Base-by-base conservation (phyloP, 306 rosid species). In the Potentilla sterilis region DNA sequence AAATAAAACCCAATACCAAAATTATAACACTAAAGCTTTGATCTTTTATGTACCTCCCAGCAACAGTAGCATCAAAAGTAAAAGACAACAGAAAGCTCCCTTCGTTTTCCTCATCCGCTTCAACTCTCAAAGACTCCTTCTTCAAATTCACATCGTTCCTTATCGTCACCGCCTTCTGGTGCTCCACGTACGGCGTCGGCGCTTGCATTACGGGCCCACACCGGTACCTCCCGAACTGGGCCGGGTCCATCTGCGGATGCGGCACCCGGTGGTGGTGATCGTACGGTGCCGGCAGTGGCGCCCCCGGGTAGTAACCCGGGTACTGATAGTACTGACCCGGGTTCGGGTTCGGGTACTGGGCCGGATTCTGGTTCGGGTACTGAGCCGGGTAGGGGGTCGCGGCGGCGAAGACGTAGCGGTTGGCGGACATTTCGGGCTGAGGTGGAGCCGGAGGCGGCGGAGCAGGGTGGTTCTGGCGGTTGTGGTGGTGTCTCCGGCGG, bases 131-230 rank as follows among this genome's bases (percentile, higher is more conserved):
- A 68, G 85, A 89, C 88, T 96, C 99, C 86, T 89, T 96, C 96
- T 89, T 96, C 67, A 96, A 84, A 77, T 96, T 92, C 47, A 96
- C 90, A 83, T 90, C 99, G 63, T 90, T 96, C 65, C 92, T 83
- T 42, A 96, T 96, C 18, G 96, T 96, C 66, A 88, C 97, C 52
- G 97, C 97, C 79, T 96, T 92, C 93, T 89, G 97, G 34, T 96
- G 93, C 83, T 96, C 99, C 35, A 96, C 91, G 44, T 82, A 88
- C 1, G 97, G 96, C 37, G 87, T 32, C 44, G 80, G 96, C 2
- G 77, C 83, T 40, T 79, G 73, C 87, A 86, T 68, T 5, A 78
- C 71, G 7, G 93, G 86, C 8, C 88, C 90, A 54, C 81, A 83
- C 37, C 88, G 93, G 75, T 90, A 87, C 55, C 98, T 76, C 9